phyloP scores from a whole-genome alignment of 495 filamentous ascomycete genomes.

The Penicillium bovifimosum region DNA sequence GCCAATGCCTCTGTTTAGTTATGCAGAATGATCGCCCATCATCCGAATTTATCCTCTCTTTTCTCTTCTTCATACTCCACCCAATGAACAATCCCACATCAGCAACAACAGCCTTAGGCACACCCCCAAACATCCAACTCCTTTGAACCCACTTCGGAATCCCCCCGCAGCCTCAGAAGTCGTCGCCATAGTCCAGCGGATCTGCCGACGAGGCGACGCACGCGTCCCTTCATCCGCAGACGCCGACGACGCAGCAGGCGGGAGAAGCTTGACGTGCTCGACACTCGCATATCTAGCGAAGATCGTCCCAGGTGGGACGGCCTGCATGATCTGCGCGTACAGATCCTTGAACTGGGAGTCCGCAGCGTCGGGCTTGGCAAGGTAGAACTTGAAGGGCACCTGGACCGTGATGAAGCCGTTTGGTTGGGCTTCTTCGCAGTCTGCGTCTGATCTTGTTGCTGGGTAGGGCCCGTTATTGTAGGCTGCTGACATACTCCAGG shows the following conservation, averaged over 20 bases:
- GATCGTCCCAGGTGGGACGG: conserved; percentile 38
- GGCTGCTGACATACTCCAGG: conserved; percentile 31
- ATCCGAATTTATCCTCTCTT: conserved; percentile 8
- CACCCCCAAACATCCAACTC: conserved; percentile 48
- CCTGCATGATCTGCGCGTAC: conserved; percentile 22
- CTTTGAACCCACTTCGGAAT: conserved; percentile 63
- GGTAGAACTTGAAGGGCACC: conserved; percentile 46
- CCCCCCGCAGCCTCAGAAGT: conserved; percentile 61
- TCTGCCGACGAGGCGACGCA: conserved; percentile 17
- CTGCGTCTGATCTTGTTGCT: not conserved
- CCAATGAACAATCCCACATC: conserved; percentile 65
- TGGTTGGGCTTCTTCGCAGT: not conserved
- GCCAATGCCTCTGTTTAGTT: no score
- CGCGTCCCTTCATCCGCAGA: not conserved
- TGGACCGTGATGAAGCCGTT: conserved; percentile 51
- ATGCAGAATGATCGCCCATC: no score
- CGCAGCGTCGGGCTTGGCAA: not conserved
- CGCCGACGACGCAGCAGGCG: not conserved
- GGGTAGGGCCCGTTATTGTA: not conserved
- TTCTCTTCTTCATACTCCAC: conserved; percentile 45
- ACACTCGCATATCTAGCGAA: conserved; percentile 55
- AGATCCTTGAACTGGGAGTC: conserved; percentile 8
- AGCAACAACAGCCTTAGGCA: conserved; percentile 60
- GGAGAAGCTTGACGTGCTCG: conserved; percentile 47
- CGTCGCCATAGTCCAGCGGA: conserved; percentile 67